Conservation (phyloP, 345 rosid genomes). For the Citrus australasica region DNA sequence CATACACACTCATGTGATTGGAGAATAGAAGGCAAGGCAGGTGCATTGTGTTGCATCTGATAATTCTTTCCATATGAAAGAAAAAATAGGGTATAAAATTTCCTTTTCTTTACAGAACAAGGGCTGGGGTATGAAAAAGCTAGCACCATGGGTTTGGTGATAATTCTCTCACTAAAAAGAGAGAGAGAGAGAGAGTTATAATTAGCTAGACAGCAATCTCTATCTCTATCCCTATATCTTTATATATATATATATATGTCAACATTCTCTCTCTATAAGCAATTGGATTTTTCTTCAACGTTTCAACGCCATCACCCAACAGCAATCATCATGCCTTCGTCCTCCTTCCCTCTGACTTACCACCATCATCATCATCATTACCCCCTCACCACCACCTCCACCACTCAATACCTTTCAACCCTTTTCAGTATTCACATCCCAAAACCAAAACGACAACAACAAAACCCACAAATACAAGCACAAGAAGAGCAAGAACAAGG, state of each 20-base stretch:
- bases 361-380: constrained; percentile 44
- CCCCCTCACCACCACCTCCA: constrained; percentile 24
- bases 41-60: background rate
- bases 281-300: constrained; percentile 31
- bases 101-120: constrained; percentile 9
- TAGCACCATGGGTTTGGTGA: constrained; percentile 30
- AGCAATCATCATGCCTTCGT: constrained; percentile 49
- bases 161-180: constrained; percentile 21
- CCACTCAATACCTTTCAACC: background rate
- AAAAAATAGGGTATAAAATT: background rate
- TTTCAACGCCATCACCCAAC: constrained; percentile 30
- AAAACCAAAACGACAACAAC: constrained; percentile 17
- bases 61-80: background rate
- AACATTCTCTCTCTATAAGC: background rate
- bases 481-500: constrained; percentile 5
- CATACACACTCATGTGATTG: background rate
- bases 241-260: too few species aligned
- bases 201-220: background rate
- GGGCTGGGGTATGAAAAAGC: constrained; percentile 30
- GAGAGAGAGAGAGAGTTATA: constrained; percentile 9
- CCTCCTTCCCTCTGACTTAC: constrained; percentile 38
- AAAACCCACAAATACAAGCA: background rate
- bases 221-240: too few species aligned
- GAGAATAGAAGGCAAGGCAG: background rate
- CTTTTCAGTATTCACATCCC: constrained; percentile 17